phyloP scores from a whole-genome alignment of 2,329 filamentous ascomycete genomes.

The Aspergillus glaucus region DNA sequence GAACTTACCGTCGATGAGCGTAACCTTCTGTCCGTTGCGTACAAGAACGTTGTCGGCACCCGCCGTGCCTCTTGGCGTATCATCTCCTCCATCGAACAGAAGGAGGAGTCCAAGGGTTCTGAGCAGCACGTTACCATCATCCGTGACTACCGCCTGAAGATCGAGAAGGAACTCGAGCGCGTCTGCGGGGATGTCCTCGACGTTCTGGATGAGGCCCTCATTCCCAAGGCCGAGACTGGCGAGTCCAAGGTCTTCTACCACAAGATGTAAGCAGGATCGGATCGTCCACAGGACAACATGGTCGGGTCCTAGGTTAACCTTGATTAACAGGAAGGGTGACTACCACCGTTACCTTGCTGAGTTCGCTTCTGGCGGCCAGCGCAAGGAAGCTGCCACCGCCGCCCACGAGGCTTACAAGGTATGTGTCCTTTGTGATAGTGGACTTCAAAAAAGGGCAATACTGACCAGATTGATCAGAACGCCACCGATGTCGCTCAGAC shows the following conservation, averaged over 20 bases:
- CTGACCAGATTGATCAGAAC: constrained; percentile 53
- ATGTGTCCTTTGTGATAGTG: constrained; percentile 23
- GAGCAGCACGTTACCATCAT: constrained; percentile 93
- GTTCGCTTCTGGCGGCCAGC: constrained; percentile 89
- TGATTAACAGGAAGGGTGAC: constrained; percentile 79
- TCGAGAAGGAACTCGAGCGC: constrained; percentile 93
- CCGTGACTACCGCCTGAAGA: constrained; percentile 97
- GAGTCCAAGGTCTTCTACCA: constrained; percentile 99
- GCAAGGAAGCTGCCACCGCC: constrained; percentile 89
- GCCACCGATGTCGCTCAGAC: constrained; percentile 97
- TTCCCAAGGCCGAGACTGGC: constrained; percentile 91
- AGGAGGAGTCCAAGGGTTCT: constrained; percentile 98
- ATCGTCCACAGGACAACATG: constrained; percentile 47
- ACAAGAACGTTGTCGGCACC: constrained; percentile 99
- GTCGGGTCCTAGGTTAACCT: constrained; percentile 37
- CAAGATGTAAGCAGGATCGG: constrained; percentile 94
- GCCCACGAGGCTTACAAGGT: constrained; percentile 99
- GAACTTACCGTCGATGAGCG: constrained; percentile 65
- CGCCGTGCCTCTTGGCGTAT: constrained; percentile 98
- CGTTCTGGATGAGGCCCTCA: constrained; percentile 86
- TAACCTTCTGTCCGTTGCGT: constrained; percentile 96
- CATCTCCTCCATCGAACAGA: constrained; percentile 99
- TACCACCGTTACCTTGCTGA: constrained; percentile 98
- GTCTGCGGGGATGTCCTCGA: constrained; percentile 97
- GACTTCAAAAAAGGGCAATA: constrained; percentile 2